A percentile compares a stretch with the other conserved stretches of the same genome.
These are phyloP conservation scores for Monosporascus sp. DNA, from an alignment of 2,329 filamentous ascomycete species.

Conservation along the genomic window DNA sequence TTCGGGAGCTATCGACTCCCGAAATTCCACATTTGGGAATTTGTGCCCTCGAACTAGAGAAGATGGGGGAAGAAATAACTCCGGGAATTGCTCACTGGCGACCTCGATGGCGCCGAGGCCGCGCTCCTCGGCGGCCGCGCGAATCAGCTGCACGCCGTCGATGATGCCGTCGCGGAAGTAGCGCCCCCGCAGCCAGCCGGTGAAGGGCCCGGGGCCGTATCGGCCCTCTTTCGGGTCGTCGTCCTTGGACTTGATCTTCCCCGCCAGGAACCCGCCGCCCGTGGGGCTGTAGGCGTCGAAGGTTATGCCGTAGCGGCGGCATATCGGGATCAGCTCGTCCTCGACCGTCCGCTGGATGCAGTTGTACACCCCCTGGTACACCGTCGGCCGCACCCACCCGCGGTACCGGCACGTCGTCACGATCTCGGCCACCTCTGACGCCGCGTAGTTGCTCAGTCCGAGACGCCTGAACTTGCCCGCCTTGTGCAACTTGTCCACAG, in stretches of 20 bases:
- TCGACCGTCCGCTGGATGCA: conserved; percentile 69
- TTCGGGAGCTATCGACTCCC: no score
- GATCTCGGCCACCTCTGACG: conserved; percentile 81
- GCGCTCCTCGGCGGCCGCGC: conserved; percentile 60
- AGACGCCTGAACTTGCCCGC: conserved; percentile 75
- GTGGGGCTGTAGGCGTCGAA: conserved; percentile 79
- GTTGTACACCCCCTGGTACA: conserved; percentile 86
- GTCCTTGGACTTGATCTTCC: conserved; percentile 65
- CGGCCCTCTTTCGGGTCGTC: conserved; percentile 59
- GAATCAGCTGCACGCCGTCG: conserved; percentile 60
- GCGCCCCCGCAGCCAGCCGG: conserved; percentile 48
- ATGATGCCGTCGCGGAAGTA: conserved; percentile 64
- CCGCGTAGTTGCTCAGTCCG: conserved; percentile 76
- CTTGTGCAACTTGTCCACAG: conserved; percentile 72
- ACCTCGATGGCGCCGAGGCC: conserved; percentile 63
- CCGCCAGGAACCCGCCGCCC: conserved; percentile 71
- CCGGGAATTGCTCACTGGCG: no score
- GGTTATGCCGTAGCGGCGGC: conserved; percentile 68
- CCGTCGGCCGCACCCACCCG: conserved; percentile 74
- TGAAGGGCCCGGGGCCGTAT: conserved; percentile 42
- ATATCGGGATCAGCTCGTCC: conserved; percentile 65
- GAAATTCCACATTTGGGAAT: no score
- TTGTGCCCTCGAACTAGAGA: no score
- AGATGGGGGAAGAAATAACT: no score
- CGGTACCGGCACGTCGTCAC: conserved; percentile 70